Base-by-base conservation (phyloP, 129 eudicot species). In the sunflower (Helianthus annuus) region DNA sequence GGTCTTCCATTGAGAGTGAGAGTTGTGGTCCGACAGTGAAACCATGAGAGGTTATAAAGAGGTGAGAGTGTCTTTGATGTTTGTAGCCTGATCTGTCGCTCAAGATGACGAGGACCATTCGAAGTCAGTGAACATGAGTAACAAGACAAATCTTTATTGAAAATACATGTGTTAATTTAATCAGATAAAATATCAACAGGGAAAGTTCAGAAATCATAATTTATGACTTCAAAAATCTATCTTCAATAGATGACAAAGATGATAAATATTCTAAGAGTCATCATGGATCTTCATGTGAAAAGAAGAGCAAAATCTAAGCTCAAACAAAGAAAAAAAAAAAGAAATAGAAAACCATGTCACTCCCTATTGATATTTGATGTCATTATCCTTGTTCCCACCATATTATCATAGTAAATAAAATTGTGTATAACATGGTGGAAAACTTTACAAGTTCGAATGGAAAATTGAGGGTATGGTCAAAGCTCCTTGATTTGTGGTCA, bases 331-430 rank as follows among this genome's bases (percentile, higher is more conserved):
- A 10, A 4, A 22, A 10, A 24, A 24, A 10, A 24, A 24, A 7
- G 32, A 29, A 29, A 29, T 19, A 27, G 40, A 58, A 58, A 58
- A 58, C 15, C 15, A 58, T 32, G 36, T 68, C 32, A 48, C 46
- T 4, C 13, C 10, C 58, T 54, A 69, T 51, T 61, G 51, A 77
- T 61, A 38, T 16, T 19, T 19, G 66, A 39, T 49, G 81, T 61
- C 76, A 77, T 69, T 70, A 48, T 60, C 65, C 36, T 61, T 38
- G 56, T 60, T 69, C 76, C 76, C 56, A 76, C 70, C 80, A 60
- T 69, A 75, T 76, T 76, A 69, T 61, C 58, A 38, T 49, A 69
- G 71, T 69, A 69, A 77, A 69, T 60, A 15, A 49, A 64, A 69
- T 19, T 65, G 67, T 51, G 61, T 13, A 4, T 22, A 15, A 45